phyloP scores from a whole-genome alignment of 2,329 filamentous ascomycete species.

The Apiospora pterosperma region DNA sequence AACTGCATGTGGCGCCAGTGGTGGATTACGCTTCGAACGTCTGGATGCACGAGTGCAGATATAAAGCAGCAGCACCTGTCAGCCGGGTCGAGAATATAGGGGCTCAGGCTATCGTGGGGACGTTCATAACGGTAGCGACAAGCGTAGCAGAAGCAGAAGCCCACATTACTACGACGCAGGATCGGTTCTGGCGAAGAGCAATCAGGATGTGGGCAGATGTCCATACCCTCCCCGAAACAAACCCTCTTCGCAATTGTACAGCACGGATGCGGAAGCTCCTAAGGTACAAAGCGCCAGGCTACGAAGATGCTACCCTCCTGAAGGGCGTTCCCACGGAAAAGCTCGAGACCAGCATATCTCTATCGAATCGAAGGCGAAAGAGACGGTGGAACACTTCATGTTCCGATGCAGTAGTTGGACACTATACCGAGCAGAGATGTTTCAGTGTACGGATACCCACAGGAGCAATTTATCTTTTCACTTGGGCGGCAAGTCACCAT shows the following conservation, averaged over 20 bases:
- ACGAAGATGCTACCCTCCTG: slow-evolving; percentile 7
- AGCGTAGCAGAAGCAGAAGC: neutral
- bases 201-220: slow-evolving; percentile 16
- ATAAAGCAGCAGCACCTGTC: neutral
- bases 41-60: neutral
- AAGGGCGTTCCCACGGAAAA: slow-evolving; percentile 5
- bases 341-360: slow-evolving; percentile 7
- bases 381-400: neutral
- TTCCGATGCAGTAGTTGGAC: neutral
- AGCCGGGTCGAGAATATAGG: neutral
- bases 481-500: neutral
- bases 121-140: neutral
- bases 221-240: slow-evolving; percentile 13
- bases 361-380: neutral
- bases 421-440: neutral
- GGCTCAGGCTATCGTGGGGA: neutral
- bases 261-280: neutral
- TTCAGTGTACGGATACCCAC: neutral
- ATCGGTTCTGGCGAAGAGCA: slow-evolving; percentile 10
- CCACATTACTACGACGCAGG: neutral
- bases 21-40: neutral
- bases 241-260: slow-evolving; percentile 16
- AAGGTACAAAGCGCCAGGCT: slow-evolving; percentile 11
- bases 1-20: neutral
- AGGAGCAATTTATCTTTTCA: neutral